phyloP scores from a whole-genome alignment of 208 protist genomes.

The Leptomonas seymouri region DNA sequence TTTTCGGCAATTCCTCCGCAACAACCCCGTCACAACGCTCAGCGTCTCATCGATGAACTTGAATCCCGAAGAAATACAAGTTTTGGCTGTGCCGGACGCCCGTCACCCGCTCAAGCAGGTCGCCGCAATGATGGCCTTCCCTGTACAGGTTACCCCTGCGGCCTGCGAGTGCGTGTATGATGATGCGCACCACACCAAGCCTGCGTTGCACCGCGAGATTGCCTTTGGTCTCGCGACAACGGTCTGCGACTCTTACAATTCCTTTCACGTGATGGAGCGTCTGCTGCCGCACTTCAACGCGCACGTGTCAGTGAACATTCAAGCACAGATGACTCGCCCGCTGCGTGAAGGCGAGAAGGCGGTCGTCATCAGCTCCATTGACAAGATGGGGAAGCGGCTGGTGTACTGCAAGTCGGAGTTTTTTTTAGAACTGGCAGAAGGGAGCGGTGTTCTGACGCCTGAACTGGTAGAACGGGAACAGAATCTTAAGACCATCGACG shows the following conservation, averaged over 20 bases:
- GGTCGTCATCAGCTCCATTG: conserved; percentile 62
- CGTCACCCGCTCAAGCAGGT: conserved; percentile 16
- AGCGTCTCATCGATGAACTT: conserved; percentile 31
- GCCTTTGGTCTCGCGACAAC: conserved; percentile 47
- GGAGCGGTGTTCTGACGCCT: conserved; percentile 2
- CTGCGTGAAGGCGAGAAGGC: conserved; percentile 48
- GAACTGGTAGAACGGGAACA: conserved; percentile 29
- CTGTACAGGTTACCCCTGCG: conserved; percentile 36
- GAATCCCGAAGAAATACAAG: conserved; percentile 40
- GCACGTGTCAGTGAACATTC: conserved; percentile 78
- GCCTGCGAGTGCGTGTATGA: conserved; percentile 42
- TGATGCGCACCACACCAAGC: neutral
- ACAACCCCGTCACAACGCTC: conserved; percentile 44
- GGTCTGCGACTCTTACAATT: conserved; percentile 68
- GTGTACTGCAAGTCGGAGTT: conserved; percentile 66
- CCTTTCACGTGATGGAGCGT: conserved; percentile 69
- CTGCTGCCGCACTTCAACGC: conserved; percentile 43
- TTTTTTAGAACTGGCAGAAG: conserved; percentile 24
- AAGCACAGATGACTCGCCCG: conserved; percentile 39
- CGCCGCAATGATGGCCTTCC: conserved; percentile 59
- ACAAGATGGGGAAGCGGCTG: conserved; percentile 77
- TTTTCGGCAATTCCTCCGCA: conserved; percentile 36
- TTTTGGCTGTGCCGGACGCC: conserved; percentile 40
- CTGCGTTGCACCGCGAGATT: conserved; percentile 18
- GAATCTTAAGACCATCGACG: conserved; percentile 29